These are phyloP conservation scores for Populus tremula DNA, from an alignment of 345 rosid genomes.

Conservation along the genomic window DNA sequence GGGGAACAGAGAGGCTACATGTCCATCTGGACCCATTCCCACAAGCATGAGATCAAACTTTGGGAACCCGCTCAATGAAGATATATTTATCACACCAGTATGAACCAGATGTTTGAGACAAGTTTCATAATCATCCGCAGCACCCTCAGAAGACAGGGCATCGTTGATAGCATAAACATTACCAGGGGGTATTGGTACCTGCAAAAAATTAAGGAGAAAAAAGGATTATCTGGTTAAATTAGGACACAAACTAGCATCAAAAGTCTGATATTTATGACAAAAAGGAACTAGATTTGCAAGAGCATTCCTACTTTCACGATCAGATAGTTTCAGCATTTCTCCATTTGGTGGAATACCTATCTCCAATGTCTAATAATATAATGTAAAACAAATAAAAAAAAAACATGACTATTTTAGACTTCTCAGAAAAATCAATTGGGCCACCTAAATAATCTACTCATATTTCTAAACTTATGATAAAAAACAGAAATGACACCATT, in stretches of 20 bases:
- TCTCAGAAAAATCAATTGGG: background rate
- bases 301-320: no score
- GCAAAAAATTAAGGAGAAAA: background rate
- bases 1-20: slow-evolving; percentile 76
- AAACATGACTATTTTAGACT: background rate
- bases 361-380: background rate
- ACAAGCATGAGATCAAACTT: slow-evolving; percentile 47
- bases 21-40: slow-evolving; percentile 19
- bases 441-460: background rate
- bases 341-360: no score
- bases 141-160: slow-evolving; percentile 66
- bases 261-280: no score
- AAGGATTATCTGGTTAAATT: background rate
- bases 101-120: slow-evolving; percentile 61
- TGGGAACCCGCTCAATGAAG: slow-evolving; percentile 59
- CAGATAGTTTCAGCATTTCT: background rate
- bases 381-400: no score
- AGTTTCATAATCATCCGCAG: slow-evolving; percentile 83
- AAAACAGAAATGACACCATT: background rate
- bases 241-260: background rate
- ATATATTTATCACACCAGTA: slow-evolving; percentile 25
- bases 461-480: background rate
- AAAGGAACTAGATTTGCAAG: no score
- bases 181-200: slow-evolving; percentile 66
- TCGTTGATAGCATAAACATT: slow-evolving; percentile 78